phyloP scores from a whole-genome alignment of 2,329 filamentous ascomycete species.

The Arthroderma uncinatum region DNA sequence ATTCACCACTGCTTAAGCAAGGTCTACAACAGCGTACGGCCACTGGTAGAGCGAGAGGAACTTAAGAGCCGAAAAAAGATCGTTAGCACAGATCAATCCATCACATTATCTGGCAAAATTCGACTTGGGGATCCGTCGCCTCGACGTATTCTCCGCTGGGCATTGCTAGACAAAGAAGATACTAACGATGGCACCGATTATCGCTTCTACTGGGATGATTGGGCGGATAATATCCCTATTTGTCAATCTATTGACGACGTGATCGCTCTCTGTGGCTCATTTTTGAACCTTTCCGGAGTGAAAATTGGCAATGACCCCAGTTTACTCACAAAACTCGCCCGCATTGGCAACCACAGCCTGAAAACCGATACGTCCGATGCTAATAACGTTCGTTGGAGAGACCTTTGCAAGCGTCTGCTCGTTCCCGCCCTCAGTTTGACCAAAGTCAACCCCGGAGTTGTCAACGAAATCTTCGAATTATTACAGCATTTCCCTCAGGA shows the following conservation, averaged over 20 bases:
- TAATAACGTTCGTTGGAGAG: constrained; percentile 71
- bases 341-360: constrained; percentile 70
- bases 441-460: constrained; percentile 69
- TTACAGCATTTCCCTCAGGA: constrained; percentile 66
- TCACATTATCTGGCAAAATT: constrained; percentile 58
- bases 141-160: constrained; percentile 69
- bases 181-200: constrained; percentile 65
- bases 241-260: constrained; percentile 87
- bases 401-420: constrained; percentile 71
- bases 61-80: constrained; percentile 42
- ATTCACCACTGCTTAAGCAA: constrained; percentile 70
- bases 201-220: constrained; percentile 94
- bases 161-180: constrained; percentile 66
- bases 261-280: constrained; percentile 70
- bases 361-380: constrained; percentile 54
- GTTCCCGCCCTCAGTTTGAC: constrained; percentile 80
- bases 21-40: constrained; percentile 49
- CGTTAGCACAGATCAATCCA: constrained; percentile 51
- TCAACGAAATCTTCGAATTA: constrained; percentile 77
- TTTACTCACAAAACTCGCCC: constrained; percentile 69
- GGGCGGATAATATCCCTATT: constrained; percentile 83
- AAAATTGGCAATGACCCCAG: constrained; percentile 76
- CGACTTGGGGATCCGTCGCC: constrained; percentile 48
- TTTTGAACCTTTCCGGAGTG: constrained; percentile 76
- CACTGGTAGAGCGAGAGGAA: constrained; percentile 32